Evolutionary conservation across 306 rosid species (phyloP).

Genomic region (Oemleria cerasiformis): DNA sequence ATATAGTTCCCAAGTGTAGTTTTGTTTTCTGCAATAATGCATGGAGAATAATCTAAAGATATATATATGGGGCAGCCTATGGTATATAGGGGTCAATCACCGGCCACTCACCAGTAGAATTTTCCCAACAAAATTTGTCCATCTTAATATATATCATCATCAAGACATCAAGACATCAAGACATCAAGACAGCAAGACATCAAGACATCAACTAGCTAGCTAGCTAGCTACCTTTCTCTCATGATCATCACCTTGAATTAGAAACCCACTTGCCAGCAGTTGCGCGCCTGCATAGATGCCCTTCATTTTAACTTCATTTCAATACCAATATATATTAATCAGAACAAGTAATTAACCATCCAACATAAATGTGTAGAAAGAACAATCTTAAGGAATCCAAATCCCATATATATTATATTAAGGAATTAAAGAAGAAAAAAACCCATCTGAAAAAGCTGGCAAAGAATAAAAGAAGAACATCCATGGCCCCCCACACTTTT

Average conservation of each 20-base stretch:
- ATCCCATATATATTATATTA: slow-evolving; percentile 22
- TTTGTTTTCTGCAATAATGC: slow-evolving; percentile 61
- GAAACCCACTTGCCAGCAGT: slow-evolving; percentile 22
- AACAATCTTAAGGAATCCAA: slow-evolving; percentile 39
- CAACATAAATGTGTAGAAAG: neutral
- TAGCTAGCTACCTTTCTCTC: slow-evolving; percentile 24
- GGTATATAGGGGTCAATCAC: neutral
- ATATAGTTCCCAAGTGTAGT: slow-evolving; percentile 17
- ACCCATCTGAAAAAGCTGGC: slow-evolving; percentile 27
- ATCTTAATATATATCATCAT: slow-evolving; percentile 24
- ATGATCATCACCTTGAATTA: slow-evolving; percentile 1
- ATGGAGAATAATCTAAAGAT: slow-evolving; percentile 72
- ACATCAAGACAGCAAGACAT: no score
- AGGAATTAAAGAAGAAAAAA: slow-evolving; percentile 10
- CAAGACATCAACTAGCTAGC: no score
- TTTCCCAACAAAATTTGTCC: slow-evolving; percentile 24
- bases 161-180: no score
- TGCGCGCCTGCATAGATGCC: slow-evolving; percentile 5
- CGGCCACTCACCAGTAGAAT: slow-evolving; percentile 26
- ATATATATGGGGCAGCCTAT: slow-evolving; percentile 10
- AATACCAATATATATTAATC: no score
- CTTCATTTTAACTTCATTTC: slow-evolving; percentile 10
- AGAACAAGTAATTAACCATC: slow-evolving; percentile 4
- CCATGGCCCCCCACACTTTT: slow-evolving; percentile 42
- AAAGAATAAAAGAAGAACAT: slow-evolving; percentile 44